phyloP scores from a whole-genome alignment of 2,329 filamentous ascomycete species.

The Ceratocystis lukuohia region DNA sequence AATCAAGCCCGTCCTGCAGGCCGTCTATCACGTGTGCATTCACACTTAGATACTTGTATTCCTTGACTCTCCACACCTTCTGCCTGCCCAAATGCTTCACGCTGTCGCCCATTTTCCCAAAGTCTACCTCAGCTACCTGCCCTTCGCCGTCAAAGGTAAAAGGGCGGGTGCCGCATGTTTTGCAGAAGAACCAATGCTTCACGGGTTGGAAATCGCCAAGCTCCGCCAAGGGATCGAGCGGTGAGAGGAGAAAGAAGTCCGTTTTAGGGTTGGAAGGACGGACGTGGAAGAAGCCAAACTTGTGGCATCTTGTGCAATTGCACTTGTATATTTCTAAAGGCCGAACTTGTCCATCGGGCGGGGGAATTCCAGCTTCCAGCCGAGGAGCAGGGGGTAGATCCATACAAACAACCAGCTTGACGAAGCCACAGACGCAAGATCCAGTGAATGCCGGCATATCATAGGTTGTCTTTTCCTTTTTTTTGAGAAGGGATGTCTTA shows the following conservation, averaged over 20 bases:
- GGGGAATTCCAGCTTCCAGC: not conserved
- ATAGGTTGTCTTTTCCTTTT: not conserved
- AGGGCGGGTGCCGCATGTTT: slow-evolving; percentile 29
- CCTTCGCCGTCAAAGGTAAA: slow-evolving; percentile 25
- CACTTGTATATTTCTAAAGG: slow-evolving; percentile 25
- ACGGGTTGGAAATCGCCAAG: slow-evolving; percentile 31
- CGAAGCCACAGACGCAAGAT: slow-evolving; percentile 11
- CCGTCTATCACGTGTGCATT: slow-evolving; percentile 19
- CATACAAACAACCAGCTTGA: slow-evolving; percentile 17
- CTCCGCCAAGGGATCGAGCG: slow-evolving; percentile 27
- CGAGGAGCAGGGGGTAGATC: slow-evolving; percentile 12
- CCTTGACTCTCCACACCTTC: slow-evolving; percentile 17
- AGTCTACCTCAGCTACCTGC: slow-evolving; percentile 14
- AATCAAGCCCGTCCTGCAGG: slow-evolving; percentile 19
- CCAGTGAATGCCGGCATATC: slow-evolving; percentile 16
- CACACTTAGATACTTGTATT: slow-evolving; percentile 15
- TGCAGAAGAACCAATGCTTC: slow-evolving; percentile 23
- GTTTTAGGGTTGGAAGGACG: slow-evolving; percentile 27
- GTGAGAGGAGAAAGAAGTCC: slow-evolving; percentile 36
- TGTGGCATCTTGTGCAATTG: slow-evolving; percentile 36
- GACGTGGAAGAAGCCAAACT: slow-evolving; percentile 32
- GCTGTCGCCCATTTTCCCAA: slow-evolving; percentile 11
- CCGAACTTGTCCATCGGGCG: slow-evolving; percentile 34
- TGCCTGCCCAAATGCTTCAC: slow-evolving; percentile 7
- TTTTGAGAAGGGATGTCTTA: no score